Evolutionary conservation across 2,329 filamentous ascomycete genomes (phyloP).

Genomic region (Cladosporium sp.): DNA sequence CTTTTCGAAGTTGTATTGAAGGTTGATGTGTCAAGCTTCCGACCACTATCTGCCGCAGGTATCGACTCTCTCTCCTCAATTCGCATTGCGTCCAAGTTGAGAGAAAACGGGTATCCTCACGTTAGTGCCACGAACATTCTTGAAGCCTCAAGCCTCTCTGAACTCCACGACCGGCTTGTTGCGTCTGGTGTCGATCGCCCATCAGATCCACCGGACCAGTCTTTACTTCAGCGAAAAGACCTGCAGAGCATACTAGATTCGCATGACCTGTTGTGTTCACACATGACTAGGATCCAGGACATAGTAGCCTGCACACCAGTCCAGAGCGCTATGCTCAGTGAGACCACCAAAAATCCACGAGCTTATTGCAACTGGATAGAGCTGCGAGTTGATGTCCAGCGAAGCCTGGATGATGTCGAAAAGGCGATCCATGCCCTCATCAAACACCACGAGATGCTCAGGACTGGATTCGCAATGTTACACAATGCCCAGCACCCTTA

Average conservation of each 20-base stretch:
- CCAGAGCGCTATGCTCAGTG: slow-evolving; percentile 77
- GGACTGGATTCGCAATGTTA: slow-evolving; percentile 69
- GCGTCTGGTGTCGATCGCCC: background rate
- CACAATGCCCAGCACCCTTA: slow-evolving; percentile 50
- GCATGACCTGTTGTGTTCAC: background rate
- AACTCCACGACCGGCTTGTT: background rate
- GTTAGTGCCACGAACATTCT: slow-evolving; percentile 64
- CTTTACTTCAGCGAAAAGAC: background rate
- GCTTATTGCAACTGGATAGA: slow-evolving; percentile 80
- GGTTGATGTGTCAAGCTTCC: background rate
- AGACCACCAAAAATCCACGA: slow-evolving; percentile 60
- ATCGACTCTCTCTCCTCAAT: slow-evolving; percentile 68
- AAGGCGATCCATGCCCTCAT: slow-evolving; percentile 54
- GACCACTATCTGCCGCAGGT: slow-evolving; percentile 46
- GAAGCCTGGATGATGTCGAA: slow-evolving; percentile 21
- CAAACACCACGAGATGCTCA: slow-evolving; percentile 63
- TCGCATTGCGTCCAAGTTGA: slow-evolving; percentile 63
- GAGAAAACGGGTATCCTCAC: slow-evolving; percentile 53
- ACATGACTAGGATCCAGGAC: slow-evolving; percentile 33
- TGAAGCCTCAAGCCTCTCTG: slow-evolving; percentile 50
- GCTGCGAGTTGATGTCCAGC: slow-evolving; percentile 52
- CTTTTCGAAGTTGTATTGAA: slow-evolving; percentile 27
- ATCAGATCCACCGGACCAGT: background rate
- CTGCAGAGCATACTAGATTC: background rate
- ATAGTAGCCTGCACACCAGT: slow-evolving; percentile 67